Evolutionary conservation across 306 rosid genomes (phyloP).

Genomic region (Lagenaria siceraria): DNA sequence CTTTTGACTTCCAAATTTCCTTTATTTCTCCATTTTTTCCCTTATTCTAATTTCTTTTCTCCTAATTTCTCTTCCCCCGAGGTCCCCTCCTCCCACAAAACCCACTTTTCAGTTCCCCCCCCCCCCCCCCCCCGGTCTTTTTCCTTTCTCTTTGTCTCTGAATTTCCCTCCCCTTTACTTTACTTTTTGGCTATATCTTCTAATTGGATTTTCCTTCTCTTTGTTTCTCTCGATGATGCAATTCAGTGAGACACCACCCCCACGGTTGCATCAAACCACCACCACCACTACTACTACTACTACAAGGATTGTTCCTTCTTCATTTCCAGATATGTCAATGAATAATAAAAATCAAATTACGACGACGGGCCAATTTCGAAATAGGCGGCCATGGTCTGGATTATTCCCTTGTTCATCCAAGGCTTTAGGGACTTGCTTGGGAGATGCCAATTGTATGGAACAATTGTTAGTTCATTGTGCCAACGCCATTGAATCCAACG

Average conservation of each 20-base stretch:
- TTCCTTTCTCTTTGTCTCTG: constrained; percentile 4
- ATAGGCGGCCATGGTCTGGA: constrained; percentile 53
- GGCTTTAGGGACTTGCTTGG: constrained; percentile 36
- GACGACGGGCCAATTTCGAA: constrained; percentile 1
- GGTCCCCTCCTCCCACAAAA: too few species aligned
- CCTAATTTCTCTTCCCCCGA: not conserved
- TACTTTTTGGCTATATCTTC: not conserved
- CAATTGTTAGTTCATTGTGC: constrained; percentile 81
- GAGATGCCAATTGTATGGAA: constrained; percentile 87
- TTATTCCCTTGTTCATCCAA: constrained; percentile 54
- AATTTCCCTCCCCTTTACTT: constrained; percentile 11
- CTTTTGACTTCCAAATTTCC: not conserved
- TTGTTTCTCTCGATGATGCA: constrained; percentile 42
- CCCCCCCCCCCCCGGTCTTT: not conserved
- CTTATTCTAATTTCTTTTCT: not conserved
- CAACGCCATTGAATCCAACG: constrained; percentile 71
- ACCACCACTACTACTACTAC: not conserved
- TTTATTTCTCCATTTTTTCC: not conserved
- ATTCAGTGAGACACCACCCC: constrained; percentile 33
- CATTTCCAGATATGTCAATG: constrained; percentile 21
- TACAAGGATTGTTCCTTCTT: not conserved
- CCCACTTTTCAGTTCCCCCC: too few species aligned
- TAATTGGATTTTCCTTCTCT: not conserved
- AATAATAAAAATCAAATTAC: constrained; percentile 43
- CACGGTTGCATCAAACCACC: constrained; percentile 30